Base-by-base conservation (phyloP, 345 rosid genomes). In the Syzygium aqueum region DNA sequence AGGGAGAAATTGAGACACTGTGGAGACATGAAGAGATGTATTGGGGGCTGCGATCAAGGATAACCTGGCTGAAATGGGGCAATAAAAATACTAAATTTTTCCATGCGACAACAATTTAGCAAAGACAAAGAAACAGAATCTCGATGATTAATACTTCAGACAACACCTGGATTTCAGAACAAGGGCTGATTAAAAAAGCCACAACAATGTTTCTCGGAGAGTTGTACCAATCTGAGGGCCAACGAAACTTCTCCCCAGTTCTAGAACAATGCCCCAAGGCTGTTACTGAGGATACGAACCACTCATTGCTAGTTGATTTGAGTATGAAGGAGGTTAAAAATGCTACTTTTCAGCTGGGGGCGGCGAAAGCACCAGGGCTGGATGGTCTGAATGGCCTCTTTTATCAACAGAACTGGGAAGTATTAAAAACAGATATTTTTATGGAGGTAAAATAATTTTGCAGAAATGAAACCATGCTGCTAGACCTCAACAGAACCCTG, bases 171-270 rank as follows among this genome's bases (percentile, higher is more conserved):
- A 28, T 63, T 13, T 63, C 5, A 7, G 0, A 63, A 25, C 37
- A 1, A n/a, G n/a, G 4, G 4, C 2, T 13, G 0, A 14, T 63
- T 9, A 0, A 63, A 22, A 5, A 54, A 54, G 25, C 3, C 3
- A 54, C 22, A 9, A 21, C 21, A 9, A 22, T 7, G 1, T 54
- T 54, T 8, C 22, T 54, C 11, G 3, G 5, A 14, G 33, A 63
- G 37, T 14, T 63, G 11, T 63, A 13, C 10, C 1, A 28, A 1
- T 63, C 0, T 0, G 21, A 63, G 37, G 1, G 5, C 12, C 54
- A 13, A 28, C 6, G 77, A 63, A 63, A 0, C 37, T 63, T 63
- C 37, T 33, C 17, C 1, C 54, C 17, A 14, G 21, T 14, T 52
- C 16, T 52, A 16, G 54, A 52, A 52, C 6, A 52, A 17, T 52